A percentile compares a stretch with the other conserved stretches of the same genome.
Conservation (phyloP, 2,329 filamentous ascomycete species). For the Ceratocystis diversiconidia region DNA sequence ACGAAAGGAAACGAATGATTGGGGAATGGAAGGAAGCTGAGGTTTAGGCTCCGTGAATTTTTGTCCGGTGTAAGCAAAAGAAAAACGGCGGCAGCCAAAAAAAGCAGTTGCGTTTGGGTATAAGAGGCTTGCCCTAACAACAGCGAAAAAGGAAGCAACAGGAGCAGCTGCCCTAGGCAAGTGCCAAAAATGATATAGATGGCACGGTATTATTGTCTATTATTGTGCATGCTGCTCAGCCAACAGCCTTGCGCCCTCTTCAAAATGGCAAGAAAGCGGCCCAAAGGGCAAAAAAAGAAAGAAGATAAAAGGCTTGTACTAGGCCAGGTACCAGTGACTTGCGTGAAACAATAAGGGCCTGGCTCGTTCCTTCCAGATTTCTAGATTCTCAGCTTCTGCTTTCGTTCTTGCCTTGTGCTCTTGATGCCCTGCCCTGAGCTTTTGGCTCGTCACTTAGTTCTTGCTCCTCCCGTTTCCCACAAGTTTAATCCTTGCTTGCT, state of each 20-base stretch:
- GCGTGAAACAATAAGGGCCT: neutral
- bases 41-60: neutral
- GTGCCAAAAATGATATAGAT: neutral
- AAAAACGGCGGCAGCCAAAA: neutral
- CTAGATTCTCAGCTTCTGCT: neutral
- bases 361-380: neutral
- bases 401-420: neutral
- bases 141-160: neutral
- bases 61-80: neutral
- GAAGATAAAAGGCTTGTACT: neutral
- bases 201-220: neutral
- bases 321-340: neutral
- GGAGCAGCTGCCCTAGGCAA: neutral
- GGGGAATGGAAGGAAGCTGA: neutral
- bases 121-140: neutral
- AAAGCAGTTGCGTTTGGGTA: neutral
- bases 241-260: too few relatives aligned
- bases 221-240: neutral
- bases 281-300: neutral
- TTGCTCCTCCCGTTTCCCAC: slow-evolving; percentile 10
- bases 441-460: neutral
- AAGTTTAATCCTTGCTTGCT: slow-evolving; percentile 4
- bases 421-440: neutral
- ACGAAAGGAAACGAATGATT: neutral
- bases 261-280: too few relatives aligned